Evolutionary conservation across 1,284 basidiomycete genomes (phyloP).

Genomic region (Leccinum ponderosum): DNA sequence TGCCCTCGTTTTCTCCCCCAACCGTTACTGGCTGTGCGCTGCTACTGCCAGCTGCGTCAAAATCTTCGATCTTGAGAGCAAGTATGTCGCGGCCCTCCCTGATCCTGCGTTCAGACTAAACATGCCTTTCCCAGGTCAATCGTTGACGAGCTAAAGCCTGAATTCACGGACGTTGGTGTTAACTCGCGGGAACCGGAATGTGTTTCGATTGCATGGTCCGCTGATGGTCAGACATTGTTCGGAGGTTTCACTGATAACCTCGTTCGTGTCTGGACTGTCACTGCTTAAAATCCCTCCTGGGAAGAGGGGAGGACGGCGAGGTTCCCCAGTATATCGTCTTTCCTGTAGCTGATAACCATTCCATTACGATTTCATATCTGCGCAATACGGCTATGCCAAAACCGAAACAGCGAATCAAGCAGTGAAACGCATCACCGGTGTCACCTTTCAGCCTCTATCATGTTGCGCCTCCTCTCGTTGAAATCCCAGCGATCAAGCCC

Average conservation of each 20-base stretch:
- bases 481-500: constrained; percentile 74
- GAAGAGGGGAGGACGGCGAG: constrained; percentile 25
- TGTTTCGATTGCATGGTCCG: constrained; percentile 98
- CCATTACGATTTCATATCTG: constrained; percentile 16
- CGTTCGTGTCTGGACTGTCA: constrained; percentile 92
- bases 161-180: constrained; percentile 79
- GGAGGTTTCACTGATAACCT: constrained; percentile 93
- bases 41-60: constrained; percentile 98
- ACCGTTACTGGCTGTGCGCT: constrained; percentile 99
- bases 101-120: background rate
- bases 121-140: constrained; percentile 69
- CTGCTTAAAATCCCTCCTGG: constrained; percentile 53
- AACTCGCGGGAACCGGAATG: constrained; percentile 91
- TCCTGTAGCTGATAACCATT: constrained; percentile 26
- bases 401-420: background rate
- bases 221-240: constrained; percentile 97
- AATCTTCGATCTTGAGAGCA: constrained; percentile 98
- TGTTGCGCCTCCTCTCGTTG: constrained; percentile 58
- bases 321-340: constrained; percentile 23
- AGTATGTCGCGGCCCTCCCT: constrained; percentile 55
- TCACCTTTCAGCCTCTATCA: constrained; percentile 45
- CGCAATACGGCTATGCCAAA: background rate
- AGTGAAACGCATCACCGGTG: background rate
- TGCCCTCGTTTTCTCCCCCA: constrained; percentile 99
- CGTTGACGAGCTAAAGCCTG: constrained; percentile 97